These are phyloP conservation scores for Leccinum subgranulosum DNA, from an alignment of 768 basidiomycete species.

Conservation along the genomic window DNA sequence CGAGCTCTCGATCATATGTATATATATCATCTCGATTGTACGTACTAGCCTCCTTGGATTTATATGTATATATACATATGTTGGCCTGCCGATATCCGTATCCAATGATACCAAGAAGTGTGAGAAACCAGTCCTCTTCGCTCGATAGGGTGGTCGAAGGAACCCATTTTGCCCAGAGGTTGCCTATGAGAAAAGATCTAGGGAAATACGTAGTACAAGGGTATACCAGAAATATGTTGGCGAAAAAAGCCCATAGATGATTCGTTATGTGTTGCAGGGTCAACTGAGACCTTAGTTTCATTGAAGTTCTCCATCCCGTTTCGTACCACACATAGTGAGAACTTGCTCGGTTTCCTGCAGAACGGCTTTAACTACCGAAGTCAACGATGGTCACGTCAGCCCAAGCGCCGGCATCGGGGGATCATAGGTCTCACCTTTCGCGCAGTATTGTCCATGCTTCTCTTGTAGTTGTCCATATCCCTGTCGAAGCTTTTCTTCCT, in stretches of 20 bases:
- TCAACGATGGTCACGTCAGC: slow-evolving; percentile 7
- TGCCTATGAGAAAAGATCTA: neutral
- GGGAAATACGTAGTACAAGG: neutral
- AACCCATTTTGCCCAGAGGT: neutral
- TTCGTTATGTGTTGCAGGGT: neutral
- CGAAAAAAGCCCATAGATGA: neutral
- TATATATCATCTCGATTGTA: neutral
- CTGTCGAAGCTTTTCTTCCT: slow-evolving; percentile 38
- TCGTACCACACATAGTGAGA: slow-evolving; percentile 42
- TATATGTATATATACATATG: neutral
- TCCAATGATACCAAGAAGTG: neutral
- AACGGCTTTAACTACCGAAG: slow-evolving; percentile 35
- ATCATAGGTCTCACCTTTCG: slow-evolving; percentile 33
- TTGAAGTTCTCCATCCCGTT: slow-evolving; percentile 32
- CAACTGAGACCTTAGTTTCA: neutral
- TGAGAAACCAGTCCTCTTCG: neutral
- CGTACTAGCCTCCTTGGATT: neutral
- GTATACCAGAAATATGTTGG: neutral
- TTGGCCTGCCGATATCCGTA: neutral
- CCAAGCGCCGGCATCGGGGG: neutral
- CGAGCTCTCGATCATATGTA: neutral
- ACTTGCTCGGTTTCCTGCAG: slow-evolving; percentile 46
- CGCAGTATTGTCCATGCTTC: slow-evolving; percentile 40
- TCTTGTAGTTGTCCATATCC: slow-evolving; percentile 40
- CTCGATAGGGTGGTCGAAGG: neutral